These are phyloP conservation scores for Monosporozyma solicola DNA, from an alignment of 805 yeast genomes.

Conservation along the genomic window DNA sequence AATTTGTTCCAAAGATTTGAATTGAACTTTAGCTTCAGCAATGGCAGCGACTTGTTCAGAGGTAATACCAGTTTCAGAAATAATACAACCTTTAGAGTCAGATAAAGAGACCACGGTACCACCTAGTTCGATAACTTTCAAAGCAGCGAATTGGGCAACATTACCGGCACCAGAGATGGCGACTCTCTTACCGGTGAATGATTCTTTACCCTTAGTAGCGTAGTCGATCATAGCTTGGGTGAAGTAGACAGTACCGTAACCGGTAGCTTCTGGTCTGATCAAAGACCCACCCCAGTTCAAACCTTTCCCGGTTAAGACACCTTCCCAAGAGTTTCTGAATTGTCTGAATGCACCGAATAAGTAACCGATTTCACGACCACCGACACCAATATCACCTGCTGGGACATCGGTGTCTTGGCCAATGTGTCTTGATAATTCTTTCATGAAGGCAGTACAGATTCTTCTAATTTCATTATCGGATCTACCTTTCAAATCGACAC, in stretches of 20 bases:
- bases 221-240: slow-evolving; percentile 95
- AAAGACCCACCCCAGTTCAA: slow-evolving; percentile 98
- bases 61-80: slow-evolving; percentile 74
- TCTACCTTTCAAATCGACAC: slow-evolving; percentile 94
- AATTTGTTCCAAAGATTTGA: slow-evolving; percentile 65
- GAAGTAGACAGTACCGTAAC: slow-evolving; percentile 94
- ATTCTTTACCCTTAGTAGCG: slow-evolving; percentile 82
- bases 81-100: slow-evolving; percentile 87
- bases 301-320: slow-evolving; percentile 97
- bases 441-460: slow-evolving; percentile 93
- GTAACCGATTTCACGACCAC: slow-evolving; percentile 90
- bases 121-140: slow-evolving; percentile 94
- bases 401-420: slow-evolving; percentile 98
- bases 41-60: slow-evolving; percentile 69
- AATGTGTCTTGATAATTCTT: slow-evolving; percentile 90
- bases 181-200: slow-evolving; percentile 87
- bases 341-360: slow-evolving; percentile 95
- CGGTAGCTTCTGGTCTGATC: slow-evolving; percentile 99
- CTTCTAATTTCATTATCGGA: slow-evolving; percentile 91
- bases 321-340: slow-evolving; percentile 87
- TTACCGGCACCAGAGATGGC: slow-evolving; percentile 98
- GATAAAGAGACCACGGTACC: slow-evolving; percentile 90
- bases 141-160: slow-evolving; percentile 98
- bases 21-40: slow-evolving; percentile 69
- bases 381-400: slow-evolving; percentile 98